These are phyloP conservation scores for Actinomucor elegans DNA, from an alignment of 371 early-diverging fungal species.

Conservation along the genomic window DNA sequence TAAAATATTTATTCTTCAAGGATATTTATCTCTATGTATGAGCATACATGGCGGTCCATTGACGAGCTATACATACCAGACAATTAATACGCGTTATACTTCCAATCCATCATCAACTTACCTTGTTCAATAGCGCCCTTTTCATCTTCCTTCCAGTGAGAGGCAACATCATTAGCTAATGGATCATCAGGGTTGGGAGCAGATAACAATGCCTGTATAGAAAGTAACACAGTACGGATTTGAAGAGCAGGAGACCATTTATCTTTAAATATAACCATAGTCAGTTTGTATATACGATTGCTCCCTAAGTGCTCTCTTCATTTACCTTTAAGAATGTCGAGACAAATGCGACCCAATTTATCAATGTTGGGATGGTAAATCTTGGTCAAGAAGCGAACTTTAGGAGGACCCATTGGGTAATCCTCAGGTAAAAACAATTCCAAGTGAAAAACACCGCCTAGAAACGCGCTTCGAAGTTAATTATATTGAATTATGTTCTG, in stretches of 20 bases:
- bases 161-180: conserved; percentile 98
- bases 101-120: conserved; percentile 17
- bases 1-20: no score
- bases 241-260: conserved; percentile 99
- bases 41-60: conserved; percentile 35
- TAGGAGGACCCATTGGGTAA: conserved; percentile 99
- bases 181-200: conserved; percentile 99
- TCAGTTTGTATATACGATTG: no score
- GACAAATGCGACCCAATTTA: conserved; percentile 97
- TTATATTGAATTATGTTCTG: no score
- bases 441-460: conserved; percentile 95
- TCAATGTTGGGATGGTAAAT: conserved; percentile 99
- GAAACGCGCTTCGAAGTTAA: no score
- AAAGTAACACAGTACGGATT: conserved; percentile 96
- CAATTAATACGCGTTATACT: not conserved
- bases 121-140: conserved; percentile 90
- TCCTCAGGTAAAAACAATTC: conserved; percentile 97
- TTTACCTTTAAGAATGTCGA: conserved; percentile 97
- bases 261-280: conserved; percentile 55
- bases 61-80: conserved; percentile 16
- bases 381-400: conserved; percentile 96
- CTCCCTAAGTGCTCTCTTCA: not conserved
- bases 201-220: conserved; percentile 98
- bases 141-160: conserved; percentile 97
- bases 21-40: no score